Conservation (phyloP, 352 stramenopile genomes). For the Aphanomyces cochlioides region DNA sequence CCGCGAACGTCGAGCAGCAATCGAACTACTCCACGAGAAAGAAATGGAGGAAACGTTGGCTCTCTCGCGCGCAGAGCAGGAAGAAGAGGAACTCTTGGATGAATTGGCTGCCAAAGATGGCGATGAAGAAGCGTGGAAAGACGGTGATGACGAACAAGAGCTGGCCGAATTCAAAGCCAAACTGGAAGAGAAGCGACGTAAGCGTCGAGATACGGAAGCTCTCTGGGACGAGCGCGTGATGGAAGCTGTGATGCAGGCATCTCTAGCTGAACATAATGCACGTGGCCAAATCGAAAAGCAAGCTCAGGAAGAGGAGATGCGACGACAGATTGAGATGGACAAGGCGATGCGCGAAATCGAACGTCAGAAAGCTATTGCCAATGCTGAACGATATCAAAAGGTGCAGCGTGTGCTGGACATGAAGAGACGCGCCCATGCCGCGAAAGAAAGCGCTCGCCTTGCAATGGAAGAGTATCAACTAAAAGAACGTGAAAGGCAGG, state of each 20-base stretch:
- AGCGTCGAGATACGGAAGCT: conserved; percentile 49
- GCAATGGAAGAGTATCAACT: conserved; percentile 57
- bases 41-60: conserved; percentile 21
- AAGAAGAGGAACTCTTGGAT: conserved; percentile 19
- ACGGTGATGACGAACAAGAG: background rate
- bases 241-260: conserved; percentile 72
- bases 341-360: conserved; percentile 37
- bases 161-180: conserved; percentile 10
- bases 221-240: conserved; percentile 69
- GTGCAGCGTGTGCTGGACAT: conserved; percentile 78
- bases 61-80: conserved; percentile 19
- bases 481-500: conserved; percentile 50
- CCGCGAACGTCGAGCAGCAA: conserved; percentile 14
- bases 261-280: conserved; percentile 68
- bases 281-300: conserved; percentile 30
- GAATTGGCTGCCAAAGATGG: conserved; percentile 11
- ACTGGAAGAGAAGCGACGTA: conserved; percentile 36
- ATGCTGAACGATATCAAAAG: conserved; percentile 51
- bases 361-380: conserved; percentile 40
- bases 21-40: conserved; percentile 6
- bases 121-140: conserved; percentile 13
- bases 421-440: conserved; percentile 55
- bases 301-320: conserved; percentile 1
- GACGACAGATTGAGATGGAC: conserved; percentile 3
- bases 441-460: conserved; percentile 58